phyloP scores from a whole-genome alignment of 1,139 yeast genomes.

The Diutina ranongensis region DNA sequence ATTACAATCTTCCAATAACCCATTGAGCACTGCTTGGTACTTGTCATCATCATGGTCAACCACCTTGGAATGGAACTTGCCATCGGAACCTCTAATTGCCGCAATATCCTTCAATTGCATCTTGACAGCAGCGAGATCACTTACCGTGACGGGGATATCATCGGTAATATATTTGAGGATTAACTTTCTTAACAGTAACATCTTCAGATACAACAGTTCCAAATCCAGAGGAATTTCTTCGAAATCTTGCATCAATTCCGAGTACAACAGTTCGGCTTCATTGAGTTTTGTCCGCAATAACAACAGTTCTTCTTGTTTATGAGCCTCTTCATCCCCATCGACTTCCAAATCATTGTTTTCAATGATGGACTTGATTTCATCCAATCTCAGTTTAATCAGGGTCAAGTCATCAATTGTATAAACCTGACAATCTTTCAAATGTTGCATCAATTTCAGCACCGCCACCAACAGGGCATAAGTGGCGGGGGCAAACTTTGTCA shows the following conservation, averaged over 20 bases:
- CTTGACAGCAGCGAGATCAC: constrained; percentile 13
- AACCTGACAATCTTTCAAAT: constrained; percentile 67
- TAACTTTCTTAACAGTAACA: constrained; percentile 25
- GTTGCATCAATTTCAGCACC: constrained; percentile 70
- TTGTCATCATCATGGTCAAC: constrained; percentile 16
- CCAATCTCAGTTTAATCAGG: constrained; percentile 62
- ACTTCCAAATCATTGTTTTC: constrained; percentile 18
- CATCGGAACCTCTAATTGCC: constrained; percentile 22
- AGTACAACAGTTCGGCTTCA: constrained; percentile 44
- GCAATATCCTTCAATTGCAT: constrained; percentile 22
- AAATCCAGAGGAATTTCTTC: constrained; percentile 46
- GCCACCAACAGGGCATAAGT: constrained; percentile 83
- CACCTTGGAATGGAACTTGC: constrained; percentile 19
- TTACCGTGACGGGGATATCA: constrained; percentile 8
- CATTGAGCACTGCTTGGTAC: constrained; percentile 52
- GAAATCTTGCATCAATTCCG: constrained; percentile 39
- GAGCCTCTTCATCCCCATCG: constrained; percentile 15
- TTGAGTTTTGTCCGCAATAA: constrained; percentile 47
- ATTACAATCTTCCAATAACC: constrained; percentile 72
- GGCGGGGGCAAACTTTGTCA: constrained; percentile 84
- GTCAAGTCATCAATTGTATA: constrained; percentile 74
- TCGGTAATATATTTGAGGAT: constrained; percentile 23
- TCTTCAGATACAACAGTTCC: constrained; percentile 36
- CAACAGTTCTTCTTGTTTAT: constrained; percentile 43
- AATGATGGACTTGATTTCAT: constrained; percentile 56